Evolutionary conservation across 345 rosid genomes (phyloP).

Genomic region (Turritis glabra): DNA sequence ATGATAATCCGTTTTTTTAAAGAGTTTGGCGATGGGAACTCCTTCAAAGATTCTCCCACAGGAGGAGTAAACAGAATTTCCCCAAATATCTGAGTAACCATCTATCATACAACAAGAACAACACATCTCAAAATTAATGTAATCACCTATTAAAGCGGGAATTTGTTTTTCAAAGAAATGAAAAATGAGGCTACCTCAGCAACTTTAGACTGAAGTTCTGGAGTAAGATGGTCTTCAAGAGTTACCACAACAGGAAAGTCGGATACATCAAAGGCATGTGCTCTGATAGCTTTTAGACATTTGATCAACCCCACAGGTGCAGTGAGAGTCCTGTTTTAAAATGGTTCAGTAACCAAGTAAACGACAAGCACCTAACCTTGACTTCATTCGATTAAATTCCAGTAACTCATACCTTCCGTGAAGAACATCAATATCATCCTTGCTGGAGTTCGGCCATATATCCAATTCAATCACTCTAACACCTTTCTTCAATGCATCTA

Average conservation of each 20-base stretch:
- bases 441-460: conserved; percentile 80
- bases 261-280: conserved; percentile 71
- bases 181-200: conserved; percentile 54
- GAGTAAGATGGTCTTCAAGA: conserved; percentile 82
- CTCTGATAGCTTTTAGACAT: conserved; percentile 71
- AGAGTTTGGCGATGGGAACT: conserved; percentile 73
- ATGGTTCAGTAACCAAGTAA: conserved; percentile 10
- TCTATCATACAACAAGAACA: conserved; percentile 47
- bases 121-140: conserved; percentile 1
- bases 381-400: neutral
- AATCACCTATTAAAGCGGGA: neutral
- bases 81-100: conserved; percentile 75
- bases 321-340: conserved; percentile 65
- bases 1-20: conserved; percentile 60
- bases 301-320: conserved; percentile 68
- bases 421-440: conserved; percentile 68
- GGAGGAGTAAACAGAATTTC: conserved; percentile 71
- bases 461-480: conserved; percentile 92
- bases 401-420: conserved; percentile 67
- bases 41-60: conserved; percentile 57
- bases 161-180: neutral
- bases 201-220: conserved; percentile 80
- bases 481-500: conserved; percentile 62
- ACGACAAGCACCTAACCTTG: neutral
- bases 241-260: conserved; percentile 82